These are phyloP conservation scores for Sclerospora graminicola DNA, from an alignment of 352 stramenopile species.

Conservation along the genomic window DNA sequence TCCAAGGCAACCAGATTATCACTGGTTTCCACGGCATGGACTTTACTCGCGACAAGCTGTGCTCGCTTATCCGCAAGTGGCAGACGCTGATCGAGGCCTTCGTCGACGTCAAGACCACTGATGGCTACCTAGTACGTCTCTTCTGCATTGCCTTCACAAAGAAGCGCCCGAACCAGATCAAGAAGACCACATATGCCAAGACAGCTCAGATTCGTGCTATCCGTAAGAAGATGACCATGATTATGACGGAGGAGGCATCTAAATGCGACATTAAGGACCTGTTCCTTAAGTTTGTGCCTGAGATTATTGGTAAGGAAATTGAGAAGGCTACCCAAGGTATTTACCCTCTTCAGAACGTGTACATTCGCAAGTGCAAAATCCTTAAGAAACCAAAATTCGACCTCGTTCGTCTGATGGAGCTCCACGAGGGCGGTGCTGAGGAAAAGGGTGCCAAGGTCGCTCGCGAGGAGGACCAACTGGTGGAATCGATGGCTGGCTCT, in stretches of 20 bases:
- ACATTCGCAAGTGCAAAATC: constrained; percentile 99
- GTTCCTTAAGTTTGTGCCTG: constrained; percentile 98
- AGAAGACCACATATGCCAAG: constrained; percentile 99
- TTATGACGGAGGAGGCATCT: constrained; percentile 95
- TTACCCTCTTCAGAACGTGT: constrained; percentile 99
- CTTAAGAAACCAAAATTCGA: constrained; percentile 99
- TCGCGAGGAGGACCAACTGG: constrained; percentile 77
- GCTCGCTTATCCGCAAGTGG: constrained; percentile 99
- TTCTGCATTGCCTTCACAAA: constrained; percentile 99
- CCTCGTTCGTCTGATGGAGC: constrained; percentile 99
- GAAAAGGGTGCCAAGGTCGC: constrained; percentile 89
- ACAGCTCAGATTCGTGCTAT: constrained; percentile 94
- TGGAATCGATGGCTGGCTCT: constrained; percentile 79
- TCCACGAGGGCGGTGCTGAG: constrained; percentile 93
- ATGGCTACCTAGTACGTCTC: constrained; percentile 98
- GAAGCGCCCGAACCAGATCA: constrained; percentile 97
- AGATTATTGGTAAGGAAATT: constrained; percentile 98
- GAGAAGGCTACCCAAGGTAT: constrained; percentile 95
- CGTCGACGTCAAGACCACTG: constrained; percentile 98
- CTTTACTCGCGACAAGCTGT: constrained; percentile 98
- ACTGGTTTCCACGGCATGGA: constrained; percentile 90
- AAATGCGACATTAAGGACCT: constrained; percentile 99
- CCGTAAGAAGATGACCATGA: constrained; percentile 97
- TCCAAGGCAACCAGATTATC: constrained; percentile 86
- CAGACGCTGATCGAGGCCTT: constrained; percentile 98